Percentiles rank a stretch among this genome's conserved stretches.
Evolutionary conservation across 805 yeast genomes (phyloP).

Genomic region (Brettanomyces sp.): DNA sequence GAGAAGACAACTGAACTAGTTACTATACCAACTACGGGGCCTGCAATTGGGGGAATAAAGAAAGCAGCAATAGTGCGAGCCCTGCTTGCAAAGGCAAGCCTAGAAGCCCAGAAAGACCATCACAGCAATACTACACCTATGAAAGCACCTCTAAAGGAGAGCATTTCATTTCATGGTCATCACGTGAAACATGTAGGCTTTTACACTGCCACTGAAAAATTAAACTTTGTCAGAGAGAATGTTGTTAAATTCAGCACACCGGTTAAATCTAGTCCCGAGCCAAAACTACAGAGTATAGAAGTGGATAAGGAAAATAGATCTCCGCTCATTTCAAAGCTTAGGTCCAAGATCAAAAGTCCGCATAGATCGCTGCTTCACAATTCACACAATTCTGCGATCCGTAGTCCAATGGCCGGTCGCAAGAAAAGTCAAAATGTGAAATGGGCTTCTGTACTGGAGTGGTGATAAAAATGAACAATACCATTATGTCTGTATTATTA

Average conservation of each 20-base stretch:
- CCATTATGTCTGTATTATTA: neutral
- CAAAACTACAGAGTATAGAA: too few species aligned
- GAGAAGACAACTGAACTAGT: constrained; percentile 48
- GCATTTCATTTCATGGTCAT: neutral
- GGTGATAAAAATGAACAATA: constrained; percentile 9
- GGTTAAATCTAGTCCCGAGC: too few species aligned
- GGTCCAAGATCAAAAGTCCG: constrained; percentile 2
- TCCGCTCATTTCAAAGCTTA: neutral
- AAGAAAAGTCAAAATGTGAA: constrained; percentile 14
- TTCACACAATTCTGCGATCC: neutral
- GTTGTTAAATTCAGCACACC: neutral
- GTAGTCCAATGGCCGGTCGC: neutral
- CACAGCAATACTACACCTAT: neutral
- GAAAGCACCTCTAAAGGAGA: constrained; percentile 1
- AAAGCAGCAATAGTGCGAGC: constrained; percentile 30
- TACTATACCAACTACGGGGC: constrained; percentile 41
- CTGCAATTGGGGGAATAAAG: constrained; percentile 20
- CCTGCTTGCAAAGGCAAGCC: constrained; percentile 15
- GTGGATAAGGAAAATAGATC: constrained; percentile 19
- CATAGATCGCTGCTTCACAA: constrained; percentile 1
- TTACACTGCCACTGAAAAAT: constrained; percentile 21
- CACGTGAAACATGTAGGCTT: constrained; percentile 16
- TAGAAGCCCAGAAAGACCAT: neutral
- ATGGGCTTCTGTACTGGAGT: constrained; percentile 24
- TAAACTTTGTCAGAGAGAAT: constrained; percentile 12